Base-by-base conservation (phyloP, 2,329 filamentous ascomycete genomes). In the Diplocarpon mali region DNA sequence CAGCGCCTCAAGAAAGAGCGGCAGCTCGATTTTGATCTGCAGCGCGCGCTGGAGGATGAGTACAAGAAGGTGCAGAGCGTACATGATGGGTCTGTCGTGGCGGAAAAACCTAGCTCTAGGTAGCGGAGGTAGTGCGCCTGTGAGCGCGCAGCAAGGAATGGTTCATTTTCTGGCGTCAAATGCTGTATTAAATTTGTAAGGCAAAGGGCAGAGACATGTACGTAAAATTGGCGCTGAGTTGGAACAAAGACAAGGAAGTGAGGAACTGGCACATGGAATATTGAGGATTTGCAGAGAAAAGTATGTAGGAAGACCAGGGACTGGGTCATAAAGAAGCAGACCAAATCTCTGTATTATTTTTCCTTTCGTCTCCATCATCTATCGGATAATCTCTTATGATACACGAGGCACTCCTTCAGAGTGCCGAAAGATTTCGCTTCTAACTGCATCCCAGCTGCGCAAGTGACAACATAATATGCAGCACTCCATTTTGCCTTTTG, bases 1-100 rank as follows among this genome's bases (percentile, higher is more conserved):
- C 89, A 95, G 63, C 80, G 85, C 37, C 64, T 95, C 53, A 95
- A 95, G 68, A 76, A 78, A 54, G 92, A 98, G 64, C 81, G 92
- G 47, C 85, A 93, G 64, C 77, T 88, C 41, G 92, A 98, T 62
- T 98, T 98, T 60, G 89, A 96, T 53, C 78, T 94, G 76, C 92
- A 98, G 62, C 76, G 73, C 51, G 76, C 75, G 6, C 69, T 98
- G 38, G 89, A 96, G 67, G 76, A 83, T 58, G 85, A 98, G 64
- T 96, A 95, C 65, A 80, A 82, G 62, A 90, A 90, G 64, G 72
- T 88, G 28, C 92, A 98, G 67, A 84, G 70, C 4, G 89, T 96
- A 27, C 74, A 72, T 48, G 70, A 76, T 48, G 69, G 66, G 16
- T 60, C 49, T 1, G 38, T 38, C 24, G 48, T 49, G 29, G 28